Conservation (phyloP, 768 basidiomycete genomes). For the Suillus decipiens region DNA sequence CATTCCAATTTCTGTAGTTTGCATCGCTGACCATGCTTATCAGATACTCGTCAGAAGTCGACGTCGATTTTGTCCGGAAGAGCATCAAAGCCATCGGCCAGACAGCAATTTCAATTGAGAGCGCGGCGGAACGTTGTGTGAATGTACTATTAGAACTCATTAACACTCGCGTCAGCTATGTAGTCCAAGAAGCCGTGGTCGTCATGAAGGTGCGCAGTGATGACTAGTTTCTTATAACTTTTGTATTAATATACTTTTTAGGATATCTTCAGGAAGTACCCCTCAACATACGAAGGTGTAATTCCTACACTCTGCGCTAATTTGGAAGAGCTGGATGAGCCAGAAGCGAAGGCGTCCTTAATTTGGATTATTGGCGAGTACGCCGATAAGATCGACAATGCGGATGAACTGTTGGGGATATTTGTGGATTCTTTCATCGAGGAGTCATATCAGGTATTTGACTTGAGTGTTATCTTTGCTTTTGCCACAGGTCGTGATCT, state of each 20-base stretch:
- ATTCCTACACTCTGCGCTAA: slow-evolving; percentile 95
- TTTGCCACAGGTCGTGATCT: neutral
- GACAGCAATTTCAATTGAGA: slow-evolving; percentile 93
- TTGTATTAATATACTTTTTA: slow-evolving; percentile 31
- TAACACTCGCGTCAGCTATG: slow-evolving; percentile 90
- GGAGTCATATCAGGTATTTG: slow-evolving; percentile 82
- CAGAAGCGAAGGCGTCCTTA: slow-evolving; percentile 95
- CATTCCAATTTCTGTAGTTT: neutral
- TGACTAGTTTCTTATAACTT: neutral
- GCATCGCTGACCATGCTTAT: slow-evolving; percentile 9
- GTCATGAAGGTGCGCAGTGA: slow-evolving; percentile 87
- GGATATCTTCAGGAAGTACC: slow-evolving; percentile 99
- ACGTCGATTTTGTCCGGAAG: slow-evolving; percentile 96
- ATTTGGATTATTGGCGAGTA: slow-evolving; percentile 99
- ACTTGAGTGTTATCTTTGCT: neutral
- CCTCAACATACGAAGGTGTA: slow-evolving; percentile 93
- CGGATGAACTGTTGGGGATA: slow-evolving; percentile 89
- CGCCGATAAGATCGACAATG: slow-evolving; percentile 96
- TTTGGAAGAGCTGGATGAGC: slow-evolving; percentile 95
- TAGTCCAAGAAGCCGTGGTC: slow-evolving; percentile 97
- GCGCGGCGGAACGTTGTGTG: slow-evolving; percentile 91
- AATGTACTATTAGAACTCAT: slow-evolving; percentile 93
- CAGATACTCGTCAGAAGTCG: slow-evolving; percentile 96
- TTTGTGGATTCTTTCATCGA: slow-evolving; percentile 93
- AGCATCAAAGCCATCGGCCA: slow-evolving; percentile 97